Conservation (phyloP, 2,329 filamentous ascomycete genomes). For the Ophiocordyceps camponoti-floridani region DNA sequence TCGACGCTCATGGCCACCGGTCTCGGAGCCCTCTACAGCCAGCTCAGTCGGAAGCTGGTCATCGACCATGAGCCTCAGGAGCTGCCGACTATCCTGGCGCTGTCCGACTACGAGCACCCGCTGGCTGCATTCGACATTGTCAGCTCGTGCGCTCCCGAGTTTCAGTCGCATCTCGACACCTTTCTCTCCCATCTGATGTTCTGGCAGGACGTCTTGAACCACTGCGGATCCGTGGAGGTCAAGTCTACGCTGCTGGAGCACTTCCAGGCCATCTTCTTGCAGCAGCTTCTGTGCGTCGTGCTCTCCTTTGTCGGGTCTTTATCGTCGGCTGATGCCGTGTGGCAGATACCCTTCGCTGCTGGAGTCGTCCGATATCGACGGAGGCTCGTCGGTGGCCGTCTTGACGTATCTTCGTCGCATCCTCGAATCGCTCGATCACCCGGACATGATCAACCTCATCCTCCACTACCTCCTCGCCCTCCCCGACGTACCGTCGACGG, state of each 20-base stretch:
- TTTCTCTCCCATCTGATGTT: constrained; percentile 92
- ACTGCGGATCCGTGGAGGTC: constrained; percentile 82
- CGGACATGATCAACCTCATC: constrained; percentile 86
- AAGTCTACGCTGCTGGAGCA: constrained; percentile 88
- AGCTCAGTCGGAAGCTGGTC: constrained; percentile 59
- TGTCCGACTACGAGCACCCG: constrained; percentile 75
- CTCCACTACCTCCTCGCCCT: constrained; percentile 81
- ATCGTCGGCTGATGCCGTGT: background rate
- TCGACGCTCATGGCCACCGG: constrained; percentile 96
- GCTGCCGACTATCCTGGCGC: constrained; percentile 64
- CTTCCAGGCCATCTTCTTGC: constrained; percentile 89
- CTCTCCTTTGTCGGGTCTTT: too few species aligned
- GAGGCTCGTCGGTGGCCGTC: constrained; percentile 89
- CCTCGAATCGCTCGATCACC: constrained; percentile 78
- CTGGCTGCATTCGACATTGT: constrained; percentile 53
- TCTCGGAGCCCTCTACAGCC: constrained; percentile 56
- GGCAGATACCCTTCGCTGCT: constrained; percentile 79
- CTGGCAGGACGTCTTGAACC: constrained; percentile 95
- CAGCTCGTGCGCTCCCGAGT: constrained; percentile 54
- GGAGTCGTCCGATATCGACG: constrained; percentile 92
- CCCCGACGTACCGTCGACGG: constrained; percentile 30
- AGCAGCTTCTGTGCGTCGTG: constrained; percentile 63
- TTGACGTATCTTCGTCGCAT: constrained; percentile 85
- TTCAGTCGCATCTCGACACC: constrained; percentile 74
- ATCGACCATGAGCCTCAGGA: constrained; percentile 59